Base-by-base conservation (phyloP, 2,329 filamentous ascomycete genomes). In the Fusarium compactum region DNA sequence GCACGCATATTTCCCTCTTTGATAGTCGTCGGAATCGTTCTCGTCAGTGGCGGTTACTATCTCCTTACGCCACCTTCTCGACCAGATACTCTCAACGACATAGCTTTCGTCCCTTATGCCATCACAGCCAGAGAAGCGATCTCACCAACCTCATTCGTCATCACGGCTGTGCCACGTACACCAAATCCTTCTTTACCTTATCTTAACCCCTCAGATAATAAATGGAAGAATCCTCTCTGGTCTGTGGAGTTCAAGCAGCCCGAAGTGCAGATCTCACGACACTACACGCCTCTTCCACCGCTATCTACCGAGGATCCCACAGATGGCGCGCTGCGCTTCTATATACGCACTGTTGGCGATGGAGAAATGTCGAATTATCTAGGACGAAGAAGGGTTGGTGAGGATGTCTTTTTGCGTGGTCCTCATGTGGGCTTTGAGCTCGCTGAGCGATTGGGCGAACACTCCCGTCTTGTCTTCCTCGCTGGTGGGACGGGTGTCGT, bases 181-280 rank as follows among this genome's bases (percentile, higher is more conserved):
- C 74, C 70, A 1, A 76, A 78, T 52, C 70, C 78, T 8, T 60
- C 62, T 40, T 74, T 67, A 4, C 79, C 74, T 12, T 78, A 78
- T 57, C 52, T 82, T n/a, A 40, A 22, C 14, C 40, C 67, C 9
- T 46, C 27, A 4, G n/a, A 62, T 34, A n/a, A 27, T 20, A 44
- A 61, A 69, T 81, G 81, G 80, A 72, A 70, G 14, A 70, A 87
- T 59, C 91, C 92, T 7, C 85, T 97, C 44, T 97, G 94, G 92
- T 94, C 91, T 68, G 91, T 98, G 34, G 92, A 98, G 82, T 90
- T 97, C 77, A 97, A 97, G 82, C 96, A 98, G 82, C 96, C 96
- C 4, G 91, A 97, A 78, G 82, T 98, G 61, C 95, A 98, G 81
- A 97, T 99, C 73, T 93, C 93, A 45, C 85, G 96, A 67, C 90